Percentiles rank a stretch among this genome's conserved stretches.
These are phyloP conservation scores for Cornus florida DNA, from an alignment of 148 eudicot species.

Conservation along the genomic window DNA sequence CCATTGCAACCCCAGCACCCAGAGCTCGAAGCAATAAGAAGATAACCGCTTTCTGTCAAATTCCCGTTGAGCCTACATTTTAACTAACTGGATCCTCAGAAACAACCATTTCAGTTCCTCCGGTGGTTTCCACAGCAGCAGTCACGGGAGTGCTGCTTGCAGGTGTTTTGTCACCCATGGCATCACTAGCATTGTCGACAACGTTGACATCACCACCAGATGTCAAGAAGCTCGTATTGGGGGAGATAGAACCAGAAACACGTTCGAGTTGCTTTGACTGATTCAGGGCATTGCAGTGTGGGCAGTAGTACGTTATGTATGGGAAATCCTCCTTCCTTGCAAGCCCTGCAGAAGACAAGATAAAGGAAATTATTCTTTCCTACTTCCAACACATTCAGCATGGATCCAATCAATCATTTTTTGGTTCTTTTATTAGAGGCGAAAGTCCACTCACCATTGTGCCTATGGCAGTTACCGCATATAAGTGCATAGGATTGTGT, in stretches of 20 bases:
- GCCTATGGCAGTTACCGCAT: constrained; percentile 94
- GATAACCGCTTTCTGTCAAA: not conserved
- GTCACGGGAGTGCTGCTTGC: constrained; percentile 17
- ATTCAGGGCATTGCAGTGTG: constrained; percentile 84
- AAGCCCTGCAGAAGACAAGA: constrained; percentile 56
- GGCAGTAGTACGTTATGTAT: constrained; percentile 80
- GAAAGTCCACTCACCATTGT: constrained; percentile 66
- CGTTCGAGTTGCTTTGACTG: constrained; percentile 53
- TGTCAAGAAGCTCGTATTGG: constrained; percentile 27
- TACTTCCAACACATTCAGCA: not conserved
- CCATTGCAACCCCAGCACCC: not conserved
- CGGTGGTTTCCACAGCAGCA: constrained; percentile 18
- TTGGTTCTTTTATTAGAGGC: not conserved
- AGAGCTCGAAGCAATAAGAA: too few relatives aligned
- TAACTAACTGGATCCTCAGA: constrained; percentile 8
- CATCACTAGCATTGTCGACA: constrained; percentile 12
- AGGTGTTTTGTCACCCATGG: constrained; percentile 22
- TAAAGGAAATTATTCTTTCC: too few relatives aligned
- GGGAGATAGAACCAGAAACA: constrained; percentile 28
- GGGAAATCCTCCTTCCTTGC: constrained; percentile 93
- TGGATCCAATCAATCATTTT: too few relatives aligned
- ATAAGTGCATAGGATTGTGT: constrained; percentile 90
- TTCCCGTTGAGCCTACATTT: not conserved
- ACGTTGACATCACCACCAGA: constrained; percentile 22
- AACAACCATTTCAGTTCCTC: constrained; percentile 15